These are phyloP conservation scores for Lunularia cruciata DNA, from an alignment of 225 moss, liverwort and hornwort species.

Conservation along the genomic window DNA sequence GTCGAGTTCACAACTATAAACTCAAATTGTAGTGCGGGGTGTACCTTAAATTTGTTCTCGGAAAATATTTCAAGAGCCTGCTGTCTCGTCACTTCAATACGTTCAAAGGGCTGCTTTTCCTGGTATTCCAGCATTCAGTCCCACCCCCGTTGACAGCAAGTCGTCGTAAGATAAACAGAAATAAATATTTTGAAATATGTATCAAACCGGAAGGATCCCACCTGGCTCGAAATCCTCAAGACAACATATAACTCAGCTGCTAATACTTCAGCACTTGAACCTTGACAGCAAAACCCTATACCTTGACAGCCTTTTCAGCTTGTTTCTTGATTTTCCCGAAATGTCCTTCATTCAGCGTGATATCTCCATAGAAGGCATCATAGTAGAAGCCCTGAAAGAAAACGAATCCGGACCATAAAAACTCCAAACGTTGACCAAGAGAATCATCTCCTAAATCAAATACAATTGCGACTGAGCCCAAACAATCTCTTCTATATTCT, in stretches of 20 bases:
- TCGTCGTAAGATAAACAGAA: background rate
- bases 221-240: background rate
- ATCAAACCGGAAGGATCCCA: background rate
- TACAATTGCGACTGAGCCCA: too few relatives aligned
- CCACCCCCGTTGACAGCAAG: background rate
- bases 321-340: constrained; percentile 62
- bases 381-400: constrained; percentile 78
- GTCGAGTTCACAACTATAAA: background rate
- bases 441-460: too few relatives aligned
- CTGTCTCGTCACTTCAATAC: constrained; percentile 77
- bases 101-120: constrained; percentile 88
- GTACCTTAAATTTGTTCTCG: constrained; percentile 85
- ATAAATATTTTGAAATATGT: background rate
- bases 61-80: constrained; percentile 87
- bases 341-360: constrained; percentile 78
- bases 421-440: too few relatives aligned
- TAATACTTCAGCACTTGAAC: too few relatives aligned
- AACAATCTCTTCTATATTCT: too few relatives aligned
- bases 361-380: constrained; percentile 76
- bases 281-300: background rate
- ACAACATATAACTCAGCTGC: too few relatives aligned
- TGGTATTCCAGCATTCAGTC: constrained; percentile 15
- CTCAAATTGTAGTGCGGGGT: background rate
- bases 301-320: constrained; percentile 90
- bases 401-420: too few relatives aligned